phyloP scores from a whole-genome alignment of 78 protist species.

The Trichosphaerium sp. region DNA sequence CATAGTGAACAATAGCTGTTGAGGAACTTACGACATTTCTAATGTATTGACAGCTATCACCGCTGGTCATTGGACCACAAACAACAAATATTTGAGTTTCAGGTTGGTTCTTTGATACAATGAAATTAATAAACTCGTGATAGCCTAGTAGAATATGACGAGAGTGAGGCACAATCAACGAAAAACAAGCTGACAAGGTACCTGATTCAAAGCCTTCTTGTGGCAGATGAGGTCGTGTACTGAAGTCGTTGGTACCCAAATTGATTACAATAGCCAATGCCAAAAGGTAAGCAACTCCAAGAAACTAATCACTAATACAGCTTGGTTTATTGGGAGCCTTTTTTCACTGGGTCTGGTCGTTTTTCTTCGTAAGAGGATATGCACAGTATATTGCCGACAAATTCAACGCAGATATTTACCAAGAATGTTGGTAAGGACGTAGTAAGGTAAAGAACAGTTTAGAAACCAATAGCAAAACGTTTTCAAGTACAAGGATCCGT shows the following conservation, averaged over 20 bases:
- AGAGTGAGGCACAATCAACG: no score
- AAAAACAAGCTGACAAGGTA: no score
- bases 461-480: no score
- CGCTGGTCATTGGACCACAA: slow-evolving; percentile 38
- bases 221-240: slow-evolving; percentile 17
- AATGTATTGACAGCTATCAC: slow-evolving; percentile 3
- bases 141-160: no score
- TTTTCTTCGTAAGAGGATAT: no score
- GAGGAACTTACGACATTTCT: not conserved
- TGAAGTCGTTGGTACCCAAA: slow-evolving; percentile 46
- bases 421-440: no score
- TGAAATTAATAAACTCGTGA: not conserved
- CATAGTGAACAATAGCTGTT: not conserved
- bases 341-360: no score
- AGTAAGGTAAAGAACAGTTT: no score
- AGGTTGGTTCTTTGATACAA: not conserved
- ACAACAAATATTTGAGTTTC: slow-evolving; percentile 10
- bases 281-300: not conserved
- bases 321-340: no score
- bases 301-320: not conserved
- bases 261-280: slow-evolving; percentile 9
- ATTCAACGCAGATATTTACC: no score
- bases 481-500: slow-evolving; percentile 4
- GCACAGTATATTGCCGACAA: no score
- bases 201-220: slow-evolving; percentile 8